These are phyloP conservation scores for Cladorrhinum sp. DNA, from an alignment of 2,329 filamentous ascomycete species.

Conservation along the genomic window DNA sequence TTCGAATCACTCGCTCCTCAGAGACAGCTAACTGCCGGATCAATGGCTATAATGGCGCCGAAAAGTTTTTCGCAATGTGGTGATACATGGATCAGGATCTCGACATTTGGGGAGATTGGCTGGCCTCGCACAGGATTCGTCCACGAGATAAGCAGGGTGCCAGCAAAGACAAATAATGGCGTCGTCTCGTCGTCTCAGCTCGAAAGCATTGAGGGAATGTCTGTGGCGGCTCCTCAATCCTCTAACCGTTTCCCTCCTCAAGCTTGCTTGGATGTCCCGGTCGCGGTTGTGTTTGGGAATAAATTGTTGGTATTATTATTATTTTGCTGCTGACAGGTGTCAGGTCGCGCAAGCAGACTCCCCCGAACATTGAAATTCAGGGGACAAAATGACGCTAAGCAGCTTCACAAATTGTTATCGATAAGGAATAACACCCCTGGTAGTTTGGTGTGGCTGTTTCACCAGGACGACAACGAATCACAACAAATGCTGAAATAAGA, in stretches of 20 bases:
- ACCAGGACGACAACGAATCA: background rate
- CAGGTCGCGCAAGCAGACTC: conserved; percentile 5
- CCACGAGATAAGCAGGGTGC: background rate
- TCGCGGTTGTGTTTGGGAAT: conserved; percentile 3
- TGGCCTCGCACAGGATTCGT: conserved; percentile 7
- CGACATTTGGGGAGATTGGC: conserved; percentile 16
- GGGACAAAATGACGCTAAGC: conserved; percentile 7
- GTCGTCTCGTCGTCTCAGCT: background rate
- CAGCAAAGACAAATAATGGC: background rate
- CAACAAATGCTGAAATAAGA: background rate
- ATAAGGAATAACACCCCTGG: background rate
- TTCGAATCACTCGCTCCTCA: background rate
- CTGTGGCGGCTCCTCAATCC: conserved; percentile 5
- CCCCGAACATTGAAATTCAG: conserved; percentile 7
- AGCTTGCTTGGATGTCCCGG: conserved; percentile 3
- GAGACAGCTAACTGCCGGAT: background rate
- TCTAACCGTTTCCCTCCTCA: conserved; percentile 3
- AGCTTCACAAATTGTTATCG: conserved; percentile 3
- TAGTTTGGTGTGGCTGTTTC: background rate
- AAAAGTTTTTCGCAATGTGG: conserved; percentile 3
- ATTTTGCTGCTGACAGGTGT: conserved; percentile 7
- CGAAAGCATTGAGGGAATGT: conserved; percentile 7
- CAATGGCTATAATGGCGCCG: conserved; percentile 6
- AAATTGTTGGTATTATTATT: background rate
- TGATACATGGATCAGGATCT: conserved; percentile 17